phyloP scores from a whole-genome alignment of 2,329 filamentous ascomycete species.

The Botrytis medusae region DNA sequence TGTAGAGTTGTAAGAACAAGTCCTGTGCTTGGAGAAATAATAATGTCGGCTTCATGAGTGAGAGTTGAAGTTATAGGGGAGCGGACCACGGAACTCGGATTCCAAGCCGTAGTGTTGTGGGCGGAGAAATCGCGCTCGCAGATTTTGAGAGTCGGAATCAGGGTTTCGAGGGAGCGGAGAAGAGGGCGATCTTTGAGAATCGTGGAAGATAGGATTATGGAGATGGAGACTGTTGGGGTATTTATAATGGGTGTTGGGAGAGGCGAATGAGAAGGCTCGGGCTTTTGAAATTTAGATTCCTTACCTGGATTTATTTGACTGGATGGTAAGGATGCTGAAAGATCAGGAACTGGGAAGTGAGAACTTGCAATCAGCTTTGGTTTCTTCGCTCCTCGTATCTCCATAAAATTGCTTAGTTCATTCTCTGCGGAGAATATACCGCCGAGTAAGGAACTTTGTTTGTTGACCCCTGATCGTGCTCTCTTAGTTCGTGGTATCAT shows the following conservation, averaged over 20 bases:
- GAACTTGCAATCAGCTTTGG: slow-evolving; percentile 34
- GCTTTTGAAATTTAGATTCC: slow-evolving; percentile 18
- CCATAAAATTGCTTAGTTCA: slow-evolving; percentile 52
- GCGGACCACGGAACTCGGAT: slow-evolving; percentile 38
- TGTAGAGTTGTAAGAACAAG: slow-evolving; percentile 71
- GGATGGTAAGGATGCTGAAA: background rate
- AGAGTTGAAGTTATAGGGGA: slow-evolving; percentile 44
- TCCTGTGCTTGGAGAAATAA: slow-evolving; percentile 66
- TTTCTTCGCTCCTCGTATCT: slow-evolving; percentile 44
- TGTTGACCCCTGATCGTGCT: slow-evolving; percentile 30
- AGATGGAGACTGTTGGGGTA: slow-evolving; percentile 34
- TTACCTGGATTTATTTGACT: too few species aligned
- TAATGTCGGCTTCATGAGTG: slow-evolving; percentile 67
- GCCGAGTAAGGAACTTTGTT: slow-evolving; percentile 20
- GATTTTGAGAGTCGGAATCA: slow-evolving; percentile 51
- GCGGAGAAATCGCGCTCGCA: slow-evolving; percentile 60
- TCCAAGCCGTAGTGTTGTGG: slow-evolving; percentile 42
- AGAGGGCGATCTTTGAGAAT: slow-evolving; percentile 48
- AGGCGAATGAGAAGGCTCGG: slow-evolving; percentile 23
- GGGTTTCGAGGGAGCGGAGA: slow-evolving; percentile 50
- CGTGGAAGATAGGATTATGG: slow-evolving; percentile 54
- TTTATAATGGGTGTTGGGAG: slow-evolving; percentile 29
- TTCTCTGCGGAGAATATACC: slow-evolving; percentile 43
- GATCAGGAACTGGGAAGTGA: slow-evolving; percentile 32
- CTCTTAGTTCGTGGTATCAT: slow-evolving; percentile 18